Base-by-base conservation (phyloP, 345 rosid species). In the Kandelia obovata region DNA sequence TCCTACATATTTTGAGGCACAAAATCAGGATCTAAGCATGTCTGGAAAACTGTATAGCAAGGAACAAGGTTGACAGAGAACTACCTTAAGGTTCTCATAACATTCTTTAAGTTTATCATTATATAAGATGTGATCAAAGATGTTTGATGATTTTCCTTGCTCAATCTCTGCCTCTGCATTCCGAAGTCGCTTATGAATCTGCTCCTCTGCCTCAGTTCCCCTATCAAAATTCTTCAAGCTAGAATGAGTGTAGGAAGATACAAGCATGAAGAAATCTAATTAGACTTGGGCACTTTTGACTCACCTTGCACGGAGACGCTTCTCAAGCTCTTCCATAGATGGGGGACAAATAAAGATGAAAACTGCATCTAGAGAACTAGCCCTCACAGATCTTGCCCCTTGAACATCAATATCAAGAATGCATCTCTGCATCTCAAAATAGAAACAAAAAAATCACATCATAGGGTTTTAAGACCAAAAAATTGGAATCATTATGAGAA, bases 401-500 rank as follows among this genome's bases (percentile, higher is more conserved):
- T 95, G 99, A 71, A 95, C 99, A 77, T 95, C 99, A 64, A 95
- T 95, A 77, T 95, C 99, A 71, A 95, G 96, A 73, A 95, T 95
- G 82, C 99, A 95, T 78, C 93, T 82, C 99, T 95, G 53, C 31
- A 81, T 3, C 15, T 13, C 49, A 61, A 51, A 71, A 71, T 71
- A 71, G 61, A 61, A 21, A 35, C 19, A 3, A 30, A 19, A 26
- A 5, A 74, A 56, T 59, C 10, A 59, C 0, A 71, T 28, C 20
- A 8, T 23, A 11, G 62, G 49, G 21, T 46, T 68, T 62, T 62
- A 25, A 9, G 27, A 55, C 58, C 23, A 26, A 55, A 55, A 26
- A 13, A 55, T 13, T n/a, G 30, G 25, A 23, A 1, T 2, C 28
- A 55, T 55, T 43, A 43, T 43, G 49, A 43, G 49, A 43, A 43